phyloP scores from a whole-genome alignment of 108 stramenopile genomes.

The Nitzschia sp. region DNA sequence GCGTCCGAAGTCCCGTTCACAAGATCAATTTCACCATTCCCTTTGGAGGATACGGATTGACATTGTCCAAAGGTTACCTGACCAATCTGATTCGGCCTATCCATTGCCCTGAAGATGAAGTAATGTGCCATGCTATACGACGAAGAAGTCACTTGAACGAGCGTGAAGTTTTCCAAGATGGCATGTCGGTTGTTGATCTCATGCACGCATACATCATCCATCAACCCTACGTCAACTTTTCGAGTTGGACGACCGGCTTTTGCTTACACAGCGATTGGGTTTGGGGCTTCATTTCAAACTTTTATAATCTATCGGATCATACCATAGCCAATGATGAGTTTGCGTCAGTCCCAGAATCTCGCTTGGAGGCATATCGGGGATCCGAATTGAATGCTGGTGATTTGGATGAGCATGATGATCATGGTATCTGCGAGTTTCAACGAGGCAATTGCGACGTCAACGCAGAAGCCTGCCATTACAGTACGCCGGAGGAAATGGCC shows the following conservation, averaged over 20 bases:
- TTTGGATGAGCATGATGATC: neutral
- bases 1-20: too few relatives aligned
- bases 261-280: constrained; percentile 2
- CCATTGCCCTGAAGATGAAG: too few relatives aligned
- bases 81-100: too few relatives aligned
- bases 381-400: neutral
- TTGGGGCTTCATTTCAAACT: neutral
- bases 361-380: neutral
- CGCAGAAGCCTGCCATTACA: neutral
- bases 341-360: neutral
- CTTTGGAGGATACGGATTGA: too few relatives aligned
- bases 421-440: neutral
- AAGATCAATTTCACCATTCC: too few relatives aligned
- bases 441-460: neutral
- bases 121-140: too few relatives aligned
- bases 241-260: neutral
- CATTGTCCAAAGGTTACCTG: too few relatives aligned
- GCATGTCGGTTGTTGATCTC: too few relatives aligned
- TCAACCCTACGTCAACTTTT: too few relatives aligned
- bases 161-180: too few relatives aligned
- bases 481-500: neutral
- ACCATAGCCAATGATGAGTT: neutral
- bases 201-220: too few relatives aligned
- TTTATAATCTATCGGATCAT: neutral
- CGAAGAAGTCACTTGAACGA: too few relatives aligned